A percentile compares a stretch with the other conserved stretches of the same genome.
phyloP scores from a whole-genome alignment of 2,329 filamentous ascomycete genomes.

The Fusarium sp. region DNA sequence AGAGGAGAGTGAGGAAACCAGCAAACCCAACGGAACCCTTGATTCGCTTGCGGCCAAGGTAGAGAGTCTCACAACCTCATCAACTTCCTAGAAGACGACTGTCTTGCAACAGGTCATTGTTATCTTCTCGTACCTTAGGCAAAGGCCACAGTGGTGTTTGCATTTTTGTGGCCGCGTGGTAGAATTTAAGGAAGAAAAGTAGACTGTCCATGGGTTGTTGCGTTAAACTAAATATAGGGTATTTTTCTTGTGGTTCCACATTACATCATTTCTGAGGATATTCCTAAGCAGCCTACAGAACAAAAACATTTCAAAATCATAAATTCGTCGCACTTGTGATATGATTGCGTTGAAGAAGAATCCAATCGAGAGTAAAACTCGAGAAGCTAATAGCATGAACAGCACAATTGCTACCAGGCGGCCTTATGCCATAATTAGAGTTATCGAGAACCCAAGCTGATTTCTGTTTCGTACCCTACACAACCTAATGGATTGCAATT shows the following conservation, averaged over 20 bases:
- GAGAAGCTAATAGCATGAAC: neutral
- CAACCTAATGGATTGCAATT: neutral
- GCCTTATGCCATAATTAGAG: neutral
- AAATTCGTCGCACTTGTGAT: neutral
- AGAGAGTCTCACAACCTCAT: conserved; percentile 51
- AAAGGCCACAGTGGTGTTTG: conserved; percentile 6
- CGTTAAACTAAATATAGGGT: conserved; percentile 4
- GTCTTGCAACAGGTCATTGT: neutral
- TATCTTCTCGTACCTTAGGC: neutral
- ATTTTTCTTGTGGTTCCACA: neutral
- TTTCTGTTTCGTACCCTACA: conserved; percentile 6
- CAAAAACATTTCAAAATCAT: neutral
- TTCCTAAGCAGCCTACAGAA: neutral
- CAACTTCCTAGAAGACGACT: conserved; percentile 8
- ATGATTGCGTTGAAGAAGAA: too few relatives aligned
- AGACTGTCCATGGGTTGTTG: neutral
- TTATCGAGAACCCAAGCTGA: neutral
- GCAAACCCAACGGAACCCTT: conserved; percentile 46
- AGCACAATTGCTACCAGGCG: neutral
- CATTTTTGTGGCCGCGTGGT: conserved; percentile 15
- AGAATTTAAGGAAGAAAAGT: neutral
- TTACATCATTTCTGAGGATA: neutral
- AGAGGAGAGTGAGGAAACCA: conserved; percentile 36
- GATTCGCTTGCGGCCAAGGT: conserved; percentile 54
- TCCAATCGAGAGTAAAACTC: neutral